These are phyloP conservation scores for Rhamnella rubrinervis DNA, from an alignment of 331 rosid genomes.

Conservation along the genomic window DNA sequence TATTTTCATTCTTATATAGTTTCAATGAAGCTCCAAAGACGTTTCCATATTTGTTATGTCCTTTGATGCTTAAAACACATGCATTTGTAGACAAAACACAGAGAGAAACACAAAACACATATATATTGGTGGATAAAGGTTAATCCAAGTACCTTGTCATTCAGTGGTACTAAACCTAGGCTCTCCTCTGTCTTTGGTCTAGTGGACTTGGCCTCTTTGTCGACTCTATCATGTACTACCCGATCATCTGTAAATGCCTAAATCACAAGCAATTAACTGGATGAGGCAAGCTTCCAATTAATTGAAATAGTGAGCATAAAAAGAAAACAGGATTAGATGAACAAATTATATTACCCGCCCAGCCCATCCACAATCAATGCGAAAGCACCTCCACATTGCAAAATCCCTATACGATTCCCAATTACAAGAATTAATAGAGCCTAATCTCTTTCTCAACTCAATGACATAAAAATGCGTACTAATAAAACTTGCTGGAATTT, in stretches of 20 bases:
- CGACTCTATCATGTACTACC: conserved; percentile 30
- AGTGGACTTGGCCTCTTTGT: conserved; percentile 21
- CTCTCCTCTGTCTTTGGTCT: conserved; percentile 49
- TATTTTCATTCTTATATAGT: too few species aligned
- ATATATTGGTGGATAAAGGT: neutral
- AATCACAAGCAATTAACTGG: conserved; percentile 26
- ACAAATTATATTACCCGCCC: conserved; percentile 57
- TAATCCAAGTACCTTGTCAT: conserved; percentile 58
- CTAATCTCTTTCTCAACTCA: neutral
- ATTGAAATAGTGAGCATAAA: neutral
- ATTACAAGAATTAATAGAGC: conserved; percentile 1
- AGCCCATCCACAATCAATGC: conserved; percentile 68
- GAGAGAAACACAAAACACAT: neutral
- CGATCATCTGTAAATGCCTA: conserved; percentile 62
- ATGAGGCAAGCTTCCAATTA: conserved; percentile 1
- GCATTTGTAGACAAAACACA: too few species aligned
- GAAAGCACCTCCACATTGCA: conserved; percentile 97
- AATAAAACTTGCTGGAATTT: too few species aligned
- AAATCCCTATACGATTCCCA: conserved; percentile 49
- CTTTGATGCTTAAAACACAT: too few species aligned
- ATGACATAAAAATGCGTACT: neutral
- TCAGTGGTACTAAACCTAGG: conserved; percentile 66
- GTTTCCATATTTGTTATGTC: too few species aligned
- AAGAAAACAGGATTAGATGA: conserved; percentile 17
- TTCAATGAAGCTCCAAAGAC: too few species aligned